Percentiles rank a stretch among this genome's conserved stretches.
Conservation (phyloP, 163 green algal species). For the Chlamydomonas reinhardtii region DNA sequence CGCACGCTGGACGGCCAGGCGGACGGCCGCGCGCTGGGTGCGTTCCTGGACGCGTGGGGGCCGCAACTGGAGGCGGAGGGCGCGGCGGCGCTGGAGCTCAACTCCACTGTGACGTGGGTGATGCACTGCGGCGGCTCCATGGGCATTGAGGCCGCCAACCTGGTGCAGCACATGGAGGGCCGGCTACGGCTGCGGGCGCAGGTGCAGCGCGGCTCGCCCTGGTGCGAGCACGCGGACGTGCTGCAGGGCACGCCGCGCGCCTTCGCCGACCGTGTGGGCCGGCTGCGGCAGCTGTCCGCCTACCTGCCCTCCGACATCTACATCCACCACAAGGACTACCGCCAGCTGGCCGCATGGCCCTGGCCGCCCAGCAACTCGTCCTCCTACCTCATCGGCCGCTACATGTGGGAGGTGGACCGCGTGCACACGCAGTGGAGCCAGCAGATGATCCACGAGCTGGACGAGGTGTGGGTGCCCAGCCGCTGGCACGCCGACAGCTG, state of each 20-base stretch:
- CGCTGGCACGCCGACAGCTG: background rate
- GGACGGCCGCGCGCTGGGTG: background rate
- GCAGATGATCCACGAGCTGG: slow-evolving; percentile 1
- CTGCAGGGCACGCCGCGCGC: background rate
- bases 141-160: background rate
- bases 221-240: slow-evolving; percentile 13
- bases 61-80: background rate
- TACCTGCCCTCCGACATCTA: slow-evolving; percentile 20
- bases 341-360: slow-evolving; percentile 14
- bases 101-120: background rate
- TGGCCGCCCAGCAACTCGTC: slow-evolving; percentile 18
- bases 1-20: background rate
- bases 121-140: slow-evolving; percentile 1
- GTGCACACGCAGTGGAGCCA: background rate
- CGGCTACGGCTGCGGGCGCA: background rate
- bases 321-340: slow-evolving; percentile 21
- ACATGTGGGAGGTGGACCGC: slow-evolving; percentile 11
- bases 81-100: background rate
- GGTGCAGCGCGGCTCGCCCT: slow-evolving; percentile 11
- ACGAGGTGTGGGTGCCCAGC: slow-evolving; percentile 11
- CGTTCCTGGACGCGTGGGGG: background rate
- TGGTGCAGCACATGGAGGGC: slow-evolving; percentile 11
- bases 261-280: background rate
- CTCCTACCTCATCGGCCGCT: slow-evolving; percentile 13
- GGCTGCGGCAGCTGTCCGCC: background rate